Evolutionary conservation across 2,329 filamentous ascomycete species (phyloP).

Genomic region (Cladosporium sp.): DNA sequence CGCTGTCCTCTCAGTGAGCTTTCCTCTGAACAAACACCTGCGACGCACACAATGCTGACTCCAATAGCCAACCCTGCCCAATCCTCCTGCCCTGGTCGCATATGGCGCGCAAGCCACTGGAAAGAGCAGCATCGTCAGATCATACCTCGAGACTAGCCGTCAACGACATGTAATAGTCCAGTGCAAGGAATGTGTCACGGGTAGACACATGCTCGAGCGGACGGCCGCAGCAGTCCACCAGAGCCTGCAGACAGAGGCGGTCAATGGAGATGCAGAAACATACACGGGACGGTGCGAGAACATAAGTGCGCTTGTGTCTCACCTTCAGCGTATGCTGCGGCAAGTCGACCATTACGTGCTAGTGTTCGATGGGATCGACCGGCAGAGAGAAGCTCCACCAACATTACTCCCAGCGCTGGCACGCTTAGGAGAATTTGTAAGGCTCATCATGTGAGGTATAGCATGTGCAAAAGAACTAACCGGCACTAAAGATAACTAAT

Average conservation of each 20-base stretch:
- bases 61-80: conserved; percentile 56
- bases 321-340: conserved; percentile 60
- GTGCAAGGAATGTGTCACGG: conserved; percentile 70
- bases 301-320: conserved; percentile 66
- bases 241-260: conserved; percentile 26
- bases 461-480: background rate
- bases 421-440: conserved; percentile 62
- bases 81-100: conserved; percentile 67
- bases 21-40: background rate
- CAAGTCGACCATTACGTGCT: conserved; percentile 62
- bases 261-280: conserved; percentile 32
- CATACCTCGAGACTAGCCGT: conserved; percentile 50
- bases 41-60: background rate
- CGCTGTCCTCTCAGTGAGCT: conserved; percentile 39
- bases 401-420: conserved; percentile 77
- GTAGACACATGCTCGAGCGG: conserved; percentile 69
- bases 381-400: conserved; percentile 69
- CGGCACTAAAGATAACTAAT: conserved; percentile 59
- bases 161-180: conserved; percentile 58
- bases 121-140: conserved; percentile 65
- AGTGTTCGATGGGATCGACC: conserved; percentile 83
- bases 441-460: conserved; percentile 22
- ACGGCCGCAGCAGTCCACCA: conserved; percentile 50
- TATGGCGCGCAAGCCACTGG: conserved; percentile 84
- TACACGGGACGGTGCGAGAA: conserved; percentile 66